Conservation (phyloP, 2,329 filamentous ascomycete genomes). For the Mycosphaerelloides madeirae region DNA sequence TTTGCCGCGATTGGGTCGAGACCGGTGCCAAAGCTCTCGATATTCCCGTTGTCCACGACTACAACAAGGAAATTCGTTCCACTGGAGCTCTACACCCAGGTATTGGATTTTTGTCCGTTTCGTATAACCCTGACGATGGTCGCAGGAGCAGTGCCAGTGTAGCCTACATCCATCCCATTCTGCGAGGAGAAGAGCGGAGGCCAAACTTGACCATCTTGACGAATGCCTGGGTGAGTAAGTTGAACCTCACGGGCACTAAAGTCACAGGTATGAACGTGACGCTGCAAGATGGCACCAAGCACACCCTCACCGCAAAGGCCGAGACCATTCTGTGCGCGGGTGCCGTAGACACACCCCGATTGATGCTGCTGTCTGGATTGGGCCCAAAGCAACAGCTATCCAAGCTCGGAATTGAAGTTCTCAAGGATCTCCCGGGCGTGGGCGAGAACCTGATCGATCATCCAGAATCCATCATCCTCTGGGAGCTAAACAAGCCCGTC, state of each 20-base stretch:
- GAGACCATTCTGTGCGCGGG: slow-evolving; percentile 79
- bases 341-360: slow-evolving; percentile 73
- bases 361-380: slow-evolving; percentile 52
- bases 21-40: slow-evolving; percentile 72
- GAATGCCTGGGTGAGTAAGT: slow-evolving; percentile 78
- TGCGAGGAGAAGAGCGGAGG: slow-evolving; percentile 74
- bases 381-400: slow-evolving; percentile 46
- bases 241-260: slow-evolving; percentile 65
- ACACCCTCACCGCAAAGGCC: slow-evolving; percentile 56
- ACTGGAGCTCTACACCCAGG: slow-evolving; percentile 68
- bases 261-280: slow-evolving; percentile 71
- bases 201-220: slow-evolving; percentile 83
- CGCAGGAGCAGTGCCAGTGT: slow-evolving; percentile 80
- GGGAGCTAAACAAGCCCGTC: slow-evolving; percentile 76
- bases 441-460: slow-evolving; percentile 63
- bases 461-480: slow-evolving; percentile 63
- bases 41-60: slow-evolving; percentile 78
- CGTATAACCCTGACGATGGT: slow-evolving; percentile 86
- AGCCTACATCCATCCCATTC: slow-evolving; percentile 87
- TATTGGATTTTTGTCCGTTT: slow-evolving; percentile 85
- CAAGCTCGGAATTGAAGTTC: slow-evolving; percentile 48
- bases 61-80: slow-evolving; percentile 75
- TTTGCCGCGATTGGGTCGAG: slow-evolving; percentile 85
- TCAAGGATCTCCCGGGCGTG: slow-evolving; percentile 57
- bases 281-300: slow-evolving; percentile 55